Evolutionary conservation across 441 rosid genomes (phyloP).

Genomic region (Erodium moschatum): DNA sequence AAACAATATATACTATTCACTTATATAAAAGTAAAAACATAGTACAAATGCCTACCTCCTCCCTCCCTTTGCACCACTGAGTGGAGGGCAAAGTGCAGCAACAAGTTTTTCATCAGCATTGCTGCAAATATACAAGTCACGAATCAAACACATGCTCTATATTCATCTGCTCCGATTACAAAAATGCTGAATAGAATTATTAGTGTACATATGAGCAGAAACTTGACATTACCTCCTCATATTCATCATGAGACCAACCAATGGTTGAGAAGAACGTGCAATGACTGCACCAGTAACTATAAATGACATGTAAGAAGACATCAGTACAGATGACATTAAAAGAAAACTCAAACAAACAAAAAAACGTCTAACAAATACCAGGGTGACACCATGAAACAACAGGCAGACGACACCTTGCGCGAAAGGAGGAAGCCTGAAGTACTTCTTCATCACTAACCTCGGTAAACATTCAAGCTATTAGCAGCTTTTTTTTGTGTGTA

Average conservation of each 20-base stretch:
- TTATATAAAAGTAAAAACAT: slow-evolving; percentile 1
- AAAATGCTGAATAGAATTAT: not conserved
- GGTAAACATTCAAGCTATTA: slow-evolving; percentile 25
- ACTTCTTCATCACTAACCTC: slow-evolving; percentile 71
- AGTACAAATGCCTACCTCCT: slow-evolving; percentile 40
- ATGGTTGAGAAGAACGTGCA: slow-evolving; percentile 96
- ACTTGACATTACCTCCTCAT: slow-evolving; percentile 67
- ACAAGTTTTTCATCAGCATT: slow-evolving; percentile 93
- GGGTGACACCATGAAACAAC: slow-evolving; percentile 96
- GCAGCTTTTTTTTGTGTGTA: slow-evolving; percentile 19
- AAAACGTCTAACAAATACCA: slow-evolving; percentile 32
- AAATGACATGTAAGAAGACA: slow-evolving; percentile 14
- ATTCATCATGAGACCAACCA: slow-evolving; percentile 97
- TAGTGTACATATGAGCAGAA: slow-evolving; percentile 7
- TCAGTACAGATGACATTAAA: slow-evolving; percentile 6
- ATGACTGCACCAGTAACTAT: slow-evolving; percentile 86
- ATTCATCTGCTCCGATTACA: slow-evolving; percentile 13
- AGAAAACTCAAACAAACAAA: not conserved
- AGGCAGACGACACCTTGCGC: slow-evolving; percentile 83
- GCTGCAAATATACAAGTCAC: slow-evolving; percentile 32
- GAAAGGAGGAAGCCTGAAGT: slow-evolving; percentile 79
- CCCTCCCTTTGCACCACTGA: slow-evolving; percentile 38
- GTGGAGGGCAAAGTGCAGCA: slow-evolving; percentile 73
- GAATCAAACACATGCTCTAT: slow-evolving; percentile 7
- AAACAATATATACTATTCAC: not conserved